Evolutionary conservation across 768 basidiomycete species (phyloP).

Genomic region (Leccinum disarticulatum): DNA sequence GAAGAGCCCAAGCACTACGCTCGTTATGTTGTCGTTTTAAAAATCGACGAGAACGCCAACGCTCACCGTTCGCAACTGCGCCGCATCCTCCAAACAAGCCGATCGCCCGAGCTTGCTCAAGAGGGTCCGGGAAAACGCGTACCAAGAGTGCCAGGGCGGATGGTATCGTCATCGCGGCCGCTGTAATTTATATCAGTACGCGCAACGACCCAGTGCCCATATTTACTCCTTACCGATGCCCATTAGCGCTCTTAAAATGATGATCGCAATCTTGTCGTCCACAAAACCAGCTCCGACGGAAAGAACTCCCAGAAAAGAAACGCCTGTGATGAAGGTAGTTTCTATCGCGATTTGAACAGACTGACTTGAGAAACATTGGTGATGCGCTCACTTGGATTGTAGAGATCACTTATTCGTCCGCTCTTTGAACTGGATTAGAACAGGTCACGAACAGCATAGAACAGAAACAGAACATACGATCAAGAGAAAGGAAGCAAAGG

Average conservation of each 20-base stretch:
- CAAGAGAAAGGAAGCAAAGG: conserved; percentile 43
- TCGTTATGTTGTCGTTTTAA: neutral
- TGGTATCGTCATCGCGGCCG: conserved; percentile 50
- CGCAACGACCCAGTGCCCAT: neutral
- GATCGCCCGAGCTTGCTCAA: conserved; percentile 49
- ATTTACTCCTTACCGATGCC: conserved; percentile 37
- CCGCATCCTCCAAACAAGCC: conserved; percentile 46
- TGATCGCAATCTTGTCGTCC: conserved; percentile 44
- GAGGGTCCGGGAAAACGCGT: conserved; percentile 47
- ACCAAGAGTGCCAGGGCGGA: conserved; percentile 50
- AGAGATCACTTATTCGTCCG: conserved; percentile 27
- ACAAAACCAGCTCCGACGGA: conserved; percentile 48
- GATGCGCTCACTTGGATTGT: conserved; percentile 31
- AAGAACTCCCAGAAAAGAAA: conserved; percentile 41
- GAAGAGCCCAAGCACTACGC: conserved; percentile 39
- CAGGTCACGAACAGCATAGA: neutral
- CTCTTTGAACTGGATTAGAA: conserved; percentile 16
- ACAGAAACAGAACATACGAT: conserved; percentile 16
- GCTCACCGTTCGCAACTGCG: conserved; percentile 43
- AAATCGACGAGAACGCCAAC: neutral
- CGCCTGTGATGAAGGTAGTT: conserved; percentile 42
- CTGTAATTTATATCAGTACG: conserved; percentile 23
- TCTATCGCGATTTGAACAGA: conserved; percentile 36
- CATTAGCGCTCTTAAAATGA: conserved; percentile 51
- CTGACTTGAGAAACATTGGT: conserved; percentile 17